phyloP scores from a whole-genome alignment of 2,329 filamentous ascomycete species.

The Trichoderma breve region DNA sequence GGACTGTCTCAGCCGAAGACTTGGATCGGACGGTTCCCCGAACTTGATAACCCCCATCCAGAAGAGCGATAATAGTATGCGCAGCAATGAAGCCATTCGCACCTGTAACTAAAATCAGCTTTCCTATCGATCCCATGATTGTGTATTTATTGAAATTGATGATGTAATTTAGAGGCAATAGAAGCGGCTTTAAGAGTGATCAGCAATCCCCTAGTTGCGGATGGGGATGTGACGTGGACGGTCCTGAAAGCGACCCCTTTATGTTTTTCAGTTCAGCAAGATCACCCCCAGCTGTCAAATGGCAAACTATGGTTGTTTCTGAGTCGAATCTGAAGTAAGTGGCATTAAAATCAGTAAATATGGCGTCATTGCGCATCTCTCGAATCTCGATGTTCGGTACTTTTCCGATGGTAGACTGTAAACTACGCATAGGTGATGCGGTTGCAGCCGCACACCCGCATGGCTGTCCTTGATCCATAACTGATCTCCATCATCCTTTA shows the following conservation, averaged over 20 bases:
- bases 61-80: not conserved
- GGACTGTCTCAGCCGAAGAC: not conserved
- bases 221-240: not conserved
- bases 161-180: not conserved
- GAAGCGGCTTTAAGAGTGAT: not conserved
- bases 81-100: not conserved
- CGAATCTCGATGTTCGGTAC: not conserved
- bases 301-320: not conserved
- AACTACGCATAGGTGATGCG: not conserved
- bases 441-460: not conserved
- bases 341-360: not conserved
- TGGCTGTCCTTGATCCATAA: not conserved
- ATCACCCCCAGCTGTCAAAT: not conserved
- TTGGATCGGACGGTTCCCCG: not conserved
- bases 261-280: not conserved
- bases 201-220: not conserved
- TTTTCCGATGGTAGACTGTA: not conserved
- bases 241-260: not conserved
- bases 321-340: not conserved
- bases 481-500: not conserved
- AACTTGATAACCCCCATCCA: not conserved
- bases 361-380: not conserved
- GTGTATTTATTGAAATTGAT: not conserved
- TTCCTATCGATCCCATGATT: not conserved
- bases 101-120: not conserved